Base-by-base conservation (phyloP, 2,329 filamentous ascomycete genomes). In the Ploettnerulaceae sp. region DNA sequence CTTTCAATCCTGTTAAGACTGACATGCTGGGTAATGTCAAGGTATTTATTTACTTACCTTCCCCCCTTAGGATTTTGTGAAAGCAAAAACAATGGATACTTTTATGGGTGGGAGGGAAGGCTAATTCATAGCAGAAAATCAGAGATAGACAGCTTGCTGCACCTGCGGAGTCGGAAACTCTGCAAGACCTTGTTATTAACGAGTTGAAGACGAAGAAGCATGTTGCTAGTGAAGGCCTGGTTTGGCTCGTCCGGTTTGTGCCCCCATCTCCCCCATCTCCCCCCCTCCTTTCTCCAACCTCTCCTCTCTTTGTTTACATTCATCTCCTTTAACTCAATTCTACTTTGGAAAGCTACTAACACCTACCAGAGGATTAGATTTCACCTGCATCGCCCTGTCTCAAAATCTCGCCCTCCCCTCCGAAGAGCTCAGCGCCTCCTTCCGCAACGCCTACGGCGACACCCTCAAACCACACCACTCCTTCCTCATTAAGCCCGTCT, bases 211-310 rank as follows among this genome's bases (percentile, higher is more conserved):
- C 80, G 53, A 91, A 90, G 75, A 90, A 93, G 70, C 87, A 95
- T 72, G 78, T 72, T 47, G 91, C 93, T 45, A 84, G 89, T 9
- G 90, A 96, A 70, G 93, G 90, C 44, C 76, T 96, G 41, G 68
- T 97, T 51, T 98, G 93, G 93, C 77, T 96, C 52, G 77, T 84
- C 57, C 86, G 91, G 87, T 94, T n/a, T n/a, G n/a, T n/a, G n/a
- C n/a, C n/a, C n/a, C n/a, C n/a, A 76, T 51, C 75, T 57, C 40
- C 46, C 53, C 49, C 20, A 21, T 38, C 12, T 35, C 29, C 31
- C 32, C 32, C 6, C 32, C 25, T 31, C 36, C 28, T 45, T 25
- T 24, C 33, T 29, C 17, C 7, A 31, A 34, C 36, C 24, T 14
- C 5, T 5, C 33, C 35, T 11, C 5, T 37, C 7, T 7, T 22